Evolutionary conservation across 495 filamentous ascomycete species (phyloP), one percentile per base, ranked within the genome.

Genomic region (Hyaloscypha hepaticicola): DNA sequence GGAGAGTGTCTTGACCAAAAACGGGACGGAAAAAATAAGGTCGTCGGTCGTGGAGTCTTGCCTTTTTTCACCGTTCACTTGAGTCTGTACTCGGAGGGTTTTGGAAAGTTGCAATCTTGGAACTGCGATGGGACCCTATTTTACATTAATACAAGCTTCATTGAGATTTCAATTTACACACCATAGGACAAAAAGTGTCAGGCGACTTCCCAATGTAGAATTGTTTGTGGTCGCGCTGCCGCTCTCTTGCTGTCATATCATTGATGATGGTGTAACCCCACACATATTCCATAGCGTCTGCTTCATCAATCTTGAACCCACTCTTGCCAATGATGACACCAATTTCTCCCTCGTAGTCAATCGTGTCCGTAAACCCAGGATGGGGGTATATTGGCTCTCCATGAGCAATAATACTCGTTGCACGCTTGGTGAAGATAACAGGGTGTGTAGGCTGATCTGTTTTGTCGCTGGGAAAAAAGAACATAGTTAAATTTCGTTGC

Each of bases 201-300:
- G 77, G 70, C 0, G 79, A 82, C 68, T 85, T 84, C 14, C 83
- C 81, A 50, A 85, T 78, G 60, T 79, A 85, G 68, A 83, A 85
- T 66, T 85, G 83, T 64, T 83, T 83, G 50, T 85, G 83, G 59
- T 84, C 83, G 58, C 81, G 70, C 65, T 86, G 84, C 22, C 76
- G 74, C 64, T 85, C 81, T 9, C 84, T 74, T 1, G 82, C 83
- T 50, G 82, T 84, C 63, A 85, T 68, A 63, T 85, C 81, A 66
- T 87, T 85, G 55, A 85, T 77, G 59, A 85, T 84, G 0, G 82
- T 84, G 66, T 81, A 85, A 0, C 82, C 82, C 81, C 82, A 85
- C 8, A 85, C 79, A 65, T 85, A 71, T 25, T 81, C 72, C 76
- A 78, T 72, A 0, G 83, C 82, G 53, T 82, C 74, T 1, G 73